Evolutionary conservation across 202 grass and related monocot species (phyloP), one percentile per base, ranked within the genome.

Genomic region (Digitaria exilis): DNA sequence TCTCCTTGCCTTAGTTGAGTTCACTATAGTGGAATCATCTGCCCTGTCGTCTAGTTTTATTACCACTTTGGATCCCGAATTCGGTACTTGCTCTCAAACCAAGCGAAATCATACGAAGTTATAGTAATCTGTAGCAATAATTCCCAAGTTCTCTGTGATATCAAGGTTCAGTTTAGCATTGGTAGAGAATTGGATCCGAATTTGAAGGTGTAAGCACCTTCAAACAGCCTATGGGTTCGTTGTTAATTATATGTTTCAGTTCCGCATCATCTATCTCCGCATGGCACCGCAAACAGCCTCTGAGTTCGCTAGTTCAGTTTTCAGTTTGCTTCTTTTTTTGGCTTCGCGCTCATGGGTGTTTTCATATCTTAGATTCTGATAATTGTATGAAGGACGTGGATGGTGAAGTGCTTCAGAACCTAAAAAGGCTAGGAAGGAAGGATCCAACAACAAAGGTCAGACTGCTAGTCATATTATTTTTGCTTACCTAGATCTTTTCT

Each of bases 401-500:
- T 41, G 82, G 85, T 83, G 92, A 95, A 45, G 77, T 98, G 75
- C 82, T 83, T 67, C 96, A 98, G 80, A 91, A 98, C 81, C 83
- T 94, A 76, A 80, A 91, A 88, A 91, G 96, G 87, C 78, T 98
- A 21, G 96, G 89, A 67, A 89, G 96, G 39, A 98, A 98, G 75
- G 96, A 98, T 87, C 87, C 93, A n/a, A 98, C 93, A 65, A 94
- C 93, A 84, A 98, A 98, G 89, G 96, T 96, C 77, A 88, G 57
- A 60, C 39, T 29, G 32, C 48, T 55, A 80, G 30, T 30, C 77
- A 75, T 29, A 79, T 43, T 72, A 24, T 45, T 50, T 59, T 30
- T 11, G 1, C 21, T 78, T 51, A 9, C 24, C 65, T 6, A 28
- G 52, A 49, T 77, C 56, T 85, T 65, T 57, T 43, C 62, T 7